Conservation (phyloP, 441 rosid species). For the Erodium trifolium region DNA sequence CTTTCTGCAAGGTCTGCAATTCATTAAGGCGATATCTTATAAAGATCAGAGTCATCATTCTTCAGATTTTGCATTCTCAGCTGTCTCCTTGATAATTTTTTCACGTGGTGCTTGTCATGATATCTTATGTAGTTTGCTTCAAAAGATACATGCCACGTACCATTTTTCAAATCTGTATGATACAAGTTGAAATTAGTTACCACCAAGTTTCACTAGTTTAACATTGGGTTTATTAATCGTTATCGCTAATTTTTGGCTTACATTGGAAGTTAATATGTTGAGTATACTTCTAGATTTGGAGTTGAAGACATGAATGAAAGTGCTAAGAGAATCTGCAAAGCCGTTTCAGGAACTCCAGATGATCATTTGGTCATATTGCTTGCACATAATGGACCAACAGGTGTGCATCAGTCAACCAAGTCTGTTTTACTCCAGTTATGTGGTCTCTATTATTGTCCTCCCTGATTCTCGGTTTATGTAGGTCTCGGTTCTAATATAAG, state of each 20-base stretch:
- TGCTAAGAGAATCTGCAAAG: conserved; percentile 44
- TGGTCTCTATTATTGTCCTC: neutral
- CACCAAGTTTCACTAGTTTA: no score
- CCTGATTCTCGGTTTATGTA: conserved; percentile 21
- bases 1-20: conserved; percentile 49
- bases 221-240: neutral
- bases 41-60: neutral
- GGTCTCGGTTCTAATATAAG: conserved; percentile 70
- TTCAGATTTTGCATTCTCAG: neutral
- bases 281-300: conserved; percentile 49
- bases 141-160: no score
- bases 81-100: no score
- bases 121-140: neutral
- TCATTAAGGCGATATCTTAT: neutral
- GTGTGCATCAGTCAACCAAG: conserved; percentile 27
- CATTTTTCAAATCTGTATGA: no score
- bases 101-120: neutral
- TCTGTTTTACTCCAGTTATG: conserved; percentile 11
- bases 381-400: conserved; percentile 86
- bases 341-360: conserved; percentile 53
- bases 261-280: conserved; percentile 12
- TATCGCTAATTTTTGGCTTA: neutral
- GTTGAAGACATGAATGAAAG: conserved; percentile 61
- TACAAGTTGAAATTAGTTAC: no score
- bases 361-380: conserved; percentile 70